Evolutionary conservation across 805 yeast species (phyloP).

Genomic region (Blastobotrys peoriensis): DNA sequence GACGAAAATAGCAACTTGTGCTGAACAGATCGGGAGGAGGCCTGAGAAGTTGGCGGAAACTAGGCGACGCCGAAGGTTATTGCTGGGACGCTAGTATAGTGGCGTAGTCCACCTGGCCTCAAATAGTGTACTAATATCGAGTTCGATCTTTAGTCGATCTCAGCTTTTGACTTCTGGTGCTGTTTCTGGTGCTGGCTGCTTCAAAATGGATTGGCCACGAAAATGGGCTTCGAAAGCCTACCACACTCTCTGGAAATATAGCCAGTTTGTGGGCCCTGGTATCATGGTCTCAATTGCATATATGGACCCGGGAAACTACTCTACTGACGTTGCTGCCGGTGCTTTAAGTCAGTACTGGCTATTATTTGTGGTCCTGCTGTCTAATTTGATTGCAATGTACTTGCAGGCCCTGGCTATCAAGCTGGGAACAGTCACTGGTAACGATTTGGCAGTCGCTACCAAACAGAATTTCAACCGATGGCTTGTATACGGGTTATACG

Average conservation of each 20-base stretch:
- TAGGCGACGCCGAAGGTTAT: too few species aligned
- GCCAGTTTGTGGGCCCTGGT: slow-evolving; percentile 85
- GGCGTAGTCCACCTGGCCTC: too few species aligned
- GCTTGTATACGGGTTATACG: slow-evolving; percentile 47
- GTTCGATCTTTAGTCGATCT: too few species aligned
- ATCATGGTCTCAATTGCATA: slow-evolving; percentile 91
- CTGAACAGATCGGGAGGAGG: too few species aligned
- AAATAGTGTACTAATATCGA: too few species aligned
- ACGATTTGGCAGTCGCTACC: slow-evolving; percentile 85
- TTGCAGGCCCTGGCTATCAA: slow-evolving; percentile 81
- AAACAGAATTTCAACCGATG: slow-evolving; percentile 61
- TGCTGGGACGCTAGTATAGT: too few species aligned
- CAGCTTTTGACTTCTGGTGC: too few species aligned
- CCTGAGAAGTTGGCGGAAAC: too few species aligned
- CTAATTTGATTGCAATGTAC: slow-evolving; percentile 82
- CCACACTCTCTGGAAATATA: slow-evolving; percentile 34
- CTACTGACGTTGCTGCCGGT: slow-evolving; percentile 93
- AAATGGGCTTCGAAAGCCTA: slow-evolving; percentile 1
- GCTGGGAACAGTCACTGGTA: slow-evolving; percentile 90
- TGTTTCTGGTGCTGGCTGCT: too few species aligned
- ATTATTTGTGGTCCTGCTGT: slow-evolving; percentile 67
- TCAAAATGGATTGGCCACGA: too few species aligned
- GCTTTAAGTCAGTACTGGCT: slow-evolving; percentile 76
- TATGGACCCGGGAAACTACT: slow-evolving; percentile 97
- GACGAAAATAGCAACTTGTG: too few species aligned